Percentiles rank a stretch among this genome's conserved stretches.
Conservation (phyloP, 441 rosid species). For the Mallotus repandus region DNA sequence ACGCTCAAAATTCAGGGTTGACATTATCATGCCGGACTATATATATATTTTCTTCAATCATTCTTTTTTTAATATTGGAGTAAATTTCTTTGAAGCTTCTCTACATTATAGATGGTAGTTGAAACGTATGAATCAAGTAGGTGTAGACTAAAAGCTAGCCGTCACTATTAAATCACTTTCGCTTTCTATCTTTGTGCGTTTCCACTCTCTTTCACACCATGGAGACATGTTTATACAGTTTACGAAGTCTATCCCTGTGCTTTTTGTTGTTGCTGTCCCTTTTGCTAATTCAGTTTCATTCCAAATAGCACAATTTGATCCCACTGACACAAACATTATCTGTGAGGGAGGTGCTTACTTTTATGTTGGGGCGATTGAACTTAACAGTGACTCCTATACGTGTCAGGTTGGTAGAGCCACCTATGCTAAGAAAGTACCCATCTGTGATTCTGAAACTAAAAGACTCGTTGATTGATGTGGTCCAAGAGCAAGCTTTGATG, state of each 20-base stretch:
- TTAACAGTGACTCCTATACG: conserved; percentile 20
- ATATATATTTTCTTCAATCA: too few species aligned
- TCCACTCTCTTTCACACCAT: not conserved
- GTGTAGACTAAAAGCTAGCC: not conserved
- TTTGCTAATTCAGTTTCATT: conserved; percentile 25
- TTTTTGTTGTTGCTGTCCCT: conserved; percentile 8
- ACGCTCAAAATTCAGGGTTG: too few species aligned
- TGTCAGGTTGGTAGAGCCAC: conserved; percentile 38
- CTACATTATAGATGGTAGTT: not conserved
- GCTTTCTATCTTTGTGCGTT: too few species aligned
- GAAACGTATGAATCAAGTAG: not conserved
- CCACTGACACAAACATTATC: conserved; percentile 10
- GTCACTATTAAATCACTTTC: conserved; percentile 26
- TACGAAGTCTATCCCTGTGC: not conserved
- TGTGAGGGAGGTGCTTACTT: conserved; percentile 39
- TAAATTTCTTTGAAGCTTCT: too few species aligned
- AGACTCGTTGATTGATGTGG: too few species aligned
- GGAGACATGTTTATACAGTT: conserved; percentile 8
- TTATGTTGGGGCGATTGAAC: conserved; percentile 32
- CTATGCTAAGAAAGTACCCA: conserved; percentile 21
- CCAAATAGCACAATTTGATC: conserved; percentile 25
- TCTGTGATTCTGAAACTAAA: conserved; percentile 16
- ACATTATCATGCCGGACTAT: too few species aligned
- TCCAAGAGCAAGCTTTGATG: too few species aligned
- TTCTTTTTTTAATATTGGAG: too few species aligned